A percentile compares a stretch with the other conserved stretches of the same genome.
These are phyloP conservation scores for Fusarium newnesense DNA, from an alignment of 2,329 filamentous ascomycete genomes.

Conservation along the genomic window DNA sequence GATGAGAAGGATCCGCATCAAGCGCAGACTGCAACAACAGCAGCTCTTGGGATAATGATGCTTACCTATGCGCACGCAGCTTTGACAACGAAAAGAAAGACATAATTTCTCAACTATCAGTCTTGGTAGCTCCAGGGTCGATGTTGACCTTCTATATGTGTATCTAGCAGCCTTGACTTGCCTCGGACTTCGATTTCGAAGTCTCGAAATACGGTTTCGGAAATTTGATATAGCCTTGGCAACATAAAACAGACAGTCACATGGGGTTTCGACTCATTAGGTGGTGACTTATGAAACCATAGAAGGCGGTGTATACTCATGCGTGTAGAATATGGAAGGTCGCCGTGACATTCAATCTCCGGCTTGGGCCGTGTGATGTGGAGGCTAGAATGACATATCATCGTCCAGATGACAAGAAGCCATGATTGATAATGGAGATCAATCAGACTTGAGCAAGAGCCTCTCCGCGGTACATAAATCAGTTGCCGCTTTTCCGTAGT, in stretches of 20 bases:
- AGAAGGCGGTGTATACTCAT: neutral
- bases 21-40: neutral
- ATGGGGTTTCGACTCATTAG: neutral
- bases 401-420: neutral
- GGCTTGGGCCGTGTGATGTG: neutral
- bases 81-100: neutral
- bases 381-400: neutral
- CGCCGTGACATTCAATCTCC: neutral
- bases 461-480: neutral
- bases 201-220: constrained; percentile 4
- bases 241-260: neutral
- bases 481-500: constrained; percentile 20
- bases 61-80: neutral
- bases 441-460: neutral
- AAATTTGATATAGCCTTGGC: neutral
- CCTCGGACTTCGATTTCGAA: neutral
- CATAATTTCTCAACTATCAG: neutral
- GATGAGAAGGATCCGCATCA: neutral
- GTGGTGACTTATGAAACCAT: neutral
- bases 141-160: constrained; percentile 3
- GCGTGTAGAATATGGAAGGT: neutral
- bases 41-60: neutral
- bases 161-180: neutral
- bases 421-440: constrained; percentile 1
- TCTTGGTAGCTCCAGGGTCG: neutral